These are phyloP conservation scores for Blastosporella zonata DNA, from an alignment of 1,284 basidiomycete species.

Conservation along the genomic window DNA sequence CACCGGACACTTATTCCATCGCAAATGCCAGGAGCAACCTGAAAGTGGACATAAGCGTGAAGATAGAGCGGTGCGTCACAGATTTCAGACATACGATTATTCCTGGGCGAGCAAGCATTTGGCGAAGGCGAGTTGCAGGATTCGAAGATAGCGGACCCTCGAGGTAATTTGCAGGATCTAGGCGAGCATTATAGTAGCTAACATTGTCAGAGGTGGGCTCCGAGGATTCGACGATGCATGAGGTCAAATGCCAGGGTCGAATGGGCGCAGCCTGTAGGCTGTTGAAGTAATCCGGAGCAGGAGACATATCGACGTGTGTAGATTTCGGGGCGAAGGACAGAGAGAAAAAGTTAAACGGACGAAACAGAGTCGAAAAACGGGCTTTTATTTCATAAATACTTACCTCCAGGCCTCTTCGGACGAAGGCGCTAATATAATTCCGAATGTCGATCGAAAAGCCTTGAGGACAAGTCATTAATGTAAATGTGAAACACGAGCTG, in stretches of 20 bases:
- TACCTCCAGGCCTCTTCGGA: slow-evolving; percentile 9
- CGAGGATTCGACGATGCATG: background rate
- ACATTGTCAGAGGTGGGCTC: slow-evolving; percentile 16
- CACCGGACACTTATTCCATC: slow-evolving; percentile 80
- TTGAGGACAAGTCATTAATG: slow-evolving; percentile 4
- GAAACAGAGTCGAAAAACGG: background rate
- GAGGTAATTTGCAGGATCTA: slow-evolving; percentile 67
- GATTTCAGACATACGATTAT: slow-evolving; percentile 55
- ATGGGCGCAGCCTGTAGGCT: slow-evolving; percentile 11
- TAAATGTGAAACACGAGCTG: too few species aligned
- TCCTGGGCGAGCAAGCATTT: slow-evolving; percentile 73
- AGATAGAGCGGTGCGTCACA: background rate
- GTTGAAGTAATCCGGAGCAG: slow-evolving; percentile 29
- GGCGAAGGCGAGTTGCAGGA: slow-evolving; percentile 68
- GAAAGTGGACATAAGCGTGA: background rate
- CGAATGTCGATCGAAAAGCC: background rate
- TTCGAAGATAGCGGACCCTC: slow-evolving; percentile 66
- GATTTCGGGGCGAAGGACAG: background rate
- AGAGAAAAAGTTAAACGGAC: background rate
- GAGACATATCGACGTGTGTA: slow-evolving; percentile 23
- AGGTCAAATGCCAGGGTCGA: slow-evolving; percentile 6
- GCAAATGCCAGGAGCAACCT: slow-evolving; percentile 75
- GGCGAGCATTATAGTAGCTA: slow-evolving; percentile 57
- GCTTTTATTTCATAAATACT: slow-evolving; percentile 1
- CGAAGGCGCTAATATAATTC: slow-evolving; percentile 10